Evolutionary conservation across 306 rosid genomes (phyloP).

Genomic region (Leucaena leucocephala): DNA sequence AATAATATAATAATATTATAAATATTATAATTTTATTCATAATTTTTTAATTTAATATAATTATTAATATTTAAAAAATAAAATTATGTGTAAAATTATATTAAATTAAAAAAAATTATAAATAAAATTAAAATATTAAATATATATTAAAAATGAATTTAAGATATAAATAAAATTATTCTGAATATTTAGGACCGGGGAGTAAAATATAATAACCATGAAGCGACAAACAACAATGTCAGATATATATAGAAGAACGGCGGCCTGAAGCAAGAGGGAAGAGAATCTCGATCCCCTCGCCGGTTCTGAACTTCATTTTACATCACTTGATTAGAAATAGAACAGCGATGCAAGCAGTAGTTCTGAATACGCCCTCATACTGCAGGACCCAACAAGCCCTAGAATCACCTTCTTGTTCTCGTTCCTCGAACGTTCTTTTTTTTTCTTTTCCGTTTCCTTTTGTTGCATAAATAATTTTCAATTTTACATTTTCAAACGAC

Average conservation of each 20-base stretch:
- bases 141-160: too few species aligned
- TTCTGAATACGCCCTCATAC: slow-evolving; percentile 54
- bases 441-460: not conserved
- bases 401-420: slow-evolving; percentile 46
- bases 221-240: not conserved
- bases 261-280: not conserved
- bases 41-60: too few species aligned
- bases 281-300: not conserved
- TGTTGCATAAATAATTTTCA: not conserved
- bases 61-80: too few species aligned
- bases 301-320: not conserved
- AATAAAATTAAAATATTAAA: too few species aligned
- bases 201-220: not conserved
- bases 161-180: too few species aligned
- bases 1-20: too few species aligned
- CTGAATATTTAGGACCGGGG: too few species aligned
- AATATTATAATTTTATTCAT: too few species aligned
- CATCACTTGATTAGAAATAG: slow-evolving; percentile 1
- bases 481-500: not conserved
- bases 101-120: too few species aligned
- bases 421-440: slow-evolving; percentile 47
- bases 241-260: not conserved
- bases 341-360: slow-evolving; percentile 57
- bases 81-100: too few species aligned
- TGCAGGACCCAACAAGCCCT: slow-evolving; percentile 43